phyloP scores from a whole-genome alignment of 305 asterid genomes.

The Plantago coronopus region DNA sequence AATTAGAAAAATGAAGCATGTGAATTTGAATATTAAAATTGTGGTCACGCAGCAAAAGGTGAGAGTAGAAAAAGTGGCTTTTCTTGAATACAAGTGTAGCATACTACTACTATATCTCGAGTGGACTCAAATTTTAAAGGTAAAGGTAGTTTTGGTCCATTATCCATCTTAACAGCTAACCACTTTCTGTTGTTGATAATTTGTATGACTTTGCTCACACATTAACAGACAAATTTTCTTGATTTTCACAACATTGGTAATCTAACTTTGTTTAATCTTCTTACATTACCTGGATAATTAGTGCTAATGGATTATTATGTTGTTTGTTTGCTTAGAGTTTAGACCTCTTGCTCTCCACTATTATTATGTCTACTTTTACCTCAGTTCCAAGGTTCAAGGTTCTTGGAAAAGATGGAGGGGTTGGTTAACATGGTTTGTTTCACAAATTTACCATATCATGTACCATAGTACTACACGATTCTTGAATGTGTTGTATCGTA shows the following conservation, averaged over 20 bases:
- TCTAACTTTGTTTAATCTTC: not conserved
- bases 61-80: constrained; percentile 4
- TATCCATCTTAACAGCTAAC: constrained; percentile 20
- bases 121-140: not conserved
- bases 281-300: not conserved
- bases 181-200: constrained; percentile 17
- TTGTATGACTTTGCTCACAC: not conserved
- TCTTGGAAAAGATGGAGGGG: too few relatives aligned
- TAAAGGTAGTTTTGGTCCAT: constrained; percentile 27
- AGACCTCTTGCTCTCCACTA: not conserved
- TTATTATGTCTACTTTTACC: not conserved
- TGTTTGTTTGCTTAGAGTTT: not conserved
- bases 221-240: constrained; percentile 12
- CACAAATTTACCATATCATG: not conserved
- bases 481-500: too few relatives aligned
- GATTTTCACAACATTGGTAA: constrained; percentile 6
- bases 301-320: constrained; percentile 3
- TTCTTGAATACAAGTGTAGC: constrained; percentile 4
- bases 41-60: constrained; percentile 41
- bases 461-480: too few relatives aligned
- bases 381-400: too few relatives aligned
- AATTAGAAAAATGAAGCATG: constrained; percentile 28
- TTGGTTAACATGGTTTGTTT: not conserved
- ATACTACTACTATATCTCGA: not conserved
- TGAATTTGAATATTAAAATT: constrained; percentile 14